Percentiles rank a stretch among this genome's conserved stretches.
These are phyloP conservation scores for Strobilomyces confusus DNA, from an alignment of 768 basidiomycete genomes.

Conservation along the genomic window DNA sequence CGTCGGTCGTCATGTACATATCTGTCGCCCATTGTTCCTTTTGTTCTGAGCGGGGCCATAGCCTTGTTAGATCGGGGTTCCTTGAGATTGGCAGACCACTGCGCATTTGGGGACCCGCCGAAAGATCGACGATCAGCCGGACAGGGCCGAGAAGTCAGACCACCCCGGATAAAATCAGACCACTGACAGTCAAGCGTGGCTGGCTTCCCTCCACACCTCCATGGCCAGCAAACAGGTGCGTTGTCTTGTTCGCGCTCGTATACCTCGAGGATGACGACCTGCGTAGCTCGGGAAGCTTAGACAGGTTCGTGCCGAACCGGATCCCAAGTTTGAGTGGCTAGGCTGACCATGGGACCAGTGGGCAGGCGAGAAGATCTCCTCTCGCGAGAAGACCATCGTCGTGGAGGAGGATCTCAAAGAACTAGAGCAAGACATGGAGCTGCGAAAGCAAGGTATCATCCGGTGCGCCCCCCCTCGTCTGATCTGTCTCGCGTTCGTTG, in stretches of 20 bases:
- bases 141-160: no score
- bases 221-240: slow-evolving; percentile 71
- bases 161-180: slow-evolving; percentile 9
- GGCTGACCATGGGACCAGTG: slow-evolving; percentile 47
- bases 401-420: slow-evolving; percentile 72
- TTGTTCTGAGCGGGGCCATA: no score
- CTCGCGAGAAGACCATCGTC: slow-evolving; percentile 73
- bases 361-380: slow-evolving; percentile 86
- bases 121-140: no score
- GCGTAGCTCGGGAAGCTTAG: slow-evolving; percentile 70
- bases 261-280: neutral
- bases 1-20: no score
- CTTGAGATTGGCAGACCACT: no score
- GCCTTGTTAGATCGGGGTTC: no score
- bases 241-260: neutral
- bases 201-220: neutral
- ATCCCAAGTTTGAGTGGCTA: neutral
- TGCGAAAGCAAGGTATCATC: slow-evolving; percentile 67
- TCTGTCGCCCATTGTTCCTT: no score
- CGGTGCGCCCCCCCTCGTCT: slow-evolving; percentile 45
- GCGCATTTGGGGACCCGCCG: no score
- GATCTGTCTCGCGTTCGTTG: neutral
- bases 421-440: slow-evolving; percentile 80
- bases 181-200: slow-evolving; percentile 1
- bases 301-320: slow-evolving; percentile 47